These are phyloP conservation scores for Primulina tabacum DNA, from an alignment of 257 asterid genomes.

Conservation along the genomic window DNA sequence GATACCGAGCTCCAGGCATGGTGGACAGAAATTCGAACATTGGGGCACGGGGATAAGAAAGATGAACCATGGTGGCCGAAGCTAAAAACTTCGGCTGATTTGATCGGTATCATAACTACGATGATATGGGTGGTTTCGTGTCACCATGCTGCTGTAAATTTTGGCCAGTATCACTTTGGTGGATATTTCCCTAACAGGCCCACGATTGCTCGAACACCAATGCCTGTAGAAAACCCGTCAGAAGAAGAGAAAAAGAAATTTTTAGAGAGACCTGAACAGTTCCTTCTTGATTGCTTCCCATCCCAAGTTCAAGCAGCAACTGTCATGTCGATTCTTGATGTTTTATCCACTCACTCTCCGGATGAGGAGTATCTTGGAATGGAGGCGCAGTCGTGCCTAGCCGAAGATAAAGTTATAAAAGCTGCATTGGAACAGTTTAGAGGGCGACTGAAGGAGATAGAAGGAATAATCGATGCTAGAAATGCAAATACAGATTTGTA, in stretches of 20 bases:
- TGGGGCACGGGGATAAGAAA: conserved; percentile 71
- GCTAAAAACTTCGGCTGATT: conserved; percentile 39
- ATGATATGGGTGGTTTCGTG: conserved; percentile 74
- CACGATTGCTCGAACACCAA: conserved; percentile 44
- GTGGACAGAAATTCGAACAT: conserved; percentile 70
- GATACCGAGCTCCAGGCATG: conserved; percentile 70
- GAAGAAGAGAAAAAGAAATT: conserved; percentile 39
- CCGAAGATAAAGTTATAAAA: conserved; percentile 31
- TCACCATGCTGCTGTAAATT: conserved; percentile 83
- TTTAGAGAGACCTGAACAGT: conserved; percentile 52
- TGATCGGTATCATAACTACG: conserved; percentile 52
- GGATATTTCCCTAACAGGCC: conserved; percentile 81
- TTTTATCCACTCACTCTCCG: conserved; percentile 70
- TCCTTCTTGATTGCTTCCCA: conserved; percentile 53
- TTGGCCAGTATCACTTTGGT: conserved; percentile 64
- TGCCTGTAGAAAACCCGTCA: conserved; percentile 66
- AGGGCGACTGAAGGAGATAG: conserved; percentile 54
- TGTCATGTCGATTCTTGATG: conserved; percentile 54
- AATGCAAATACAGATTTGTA: conserved; percentile 32
- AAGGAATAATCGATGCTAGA: conserved; percentile 59
- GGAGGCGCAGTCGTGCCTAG: conserved; percentile 40
- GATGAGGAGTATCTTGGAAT: conserved; percentile 79
- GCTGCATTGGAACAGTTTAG: conserved; percentile 52
- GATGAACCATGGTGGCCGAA: conserved; percentile 82
- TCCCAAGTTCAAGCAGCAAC: conserved; percentile 58